Base-by-base conservation (phyloP, 305 asterid genomes). In the Plantago lanceolata region DNA sequence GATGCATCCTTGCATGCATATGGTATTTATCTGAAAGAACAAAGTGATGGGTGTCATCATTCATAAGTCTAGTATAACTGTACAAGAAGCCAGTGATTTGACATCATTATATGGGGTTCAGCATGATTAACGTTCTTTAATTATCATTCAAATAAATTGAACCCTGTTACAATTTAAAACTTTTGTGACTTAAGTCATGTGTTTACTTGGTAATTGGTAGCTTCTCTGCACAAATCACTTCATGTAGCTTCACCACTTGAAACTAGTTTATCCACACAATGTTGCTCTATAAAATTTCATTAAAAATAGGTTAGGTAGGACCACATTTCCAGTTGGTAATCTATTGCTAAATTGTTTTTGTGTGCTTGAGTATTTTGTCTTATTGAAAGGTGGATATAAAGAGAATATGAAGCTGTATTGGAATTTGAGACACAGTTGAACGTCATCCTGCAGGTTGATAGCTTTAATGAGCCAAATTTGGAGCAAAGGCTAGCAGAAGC, bases 401-500 rank as follows among this genome's bases (percentile, higher is more conserved):
- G 28, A 24, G 19, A 20, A 17, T 26, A 15, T 68, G 59, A 28
- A 69, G 63, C 59, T 62, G 48, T 68, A 37, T 72, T 52, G 45
- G 70, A 78, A 64, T 53, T 69, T 69, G 59, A 63, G 66, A 74
- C 28, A 64, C 44, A 63, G 49, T 70, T 76, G 73, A 56, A 60
- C 49, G 64, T 71, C 74, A 68, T 61, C 65, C 52, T 80, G 83
- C 85, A 93, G 97, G 84, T 89, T 66, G 84, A 87, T 68, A 78
- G 85, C 84, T 93, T 93, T 73, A 71, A 80, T 57, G 90, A 84
- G 56, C 79, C 82, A 63, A 66, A 72, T 75, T 76, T 89, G 84
- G 87, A 76, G 45, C 78, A 78, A 40, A 89, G 69, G 79, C 78
- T 89, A 66, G 87, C 45, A 5, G 88, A 83, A 69, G 97, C 94